Base-by-base conservation (phyloP, 768 basidiomycete species). In the Hygrophorus pudorinus region DNA sequence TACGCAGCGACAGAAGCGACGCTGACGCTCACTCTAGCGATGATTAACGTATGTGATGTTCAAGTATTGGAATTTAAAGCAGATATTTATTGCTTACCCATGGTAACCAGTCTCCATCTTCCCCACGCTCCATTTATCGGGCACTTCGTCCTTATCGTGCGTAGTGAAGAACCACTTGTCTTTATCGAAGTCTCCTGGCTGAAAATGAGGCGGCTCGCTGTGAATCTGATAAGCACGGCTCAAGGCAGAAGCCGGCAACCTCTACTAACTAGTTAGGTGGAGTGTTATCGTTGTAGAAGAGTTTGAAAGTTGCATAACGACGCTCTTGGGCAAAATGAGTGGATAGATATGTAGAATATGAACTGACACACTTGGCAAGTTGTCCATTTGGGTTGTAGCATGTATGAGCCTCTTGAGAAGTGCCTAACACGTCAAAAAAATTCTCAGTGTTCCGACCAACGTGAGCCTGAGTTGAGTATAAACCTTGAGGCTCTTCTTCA, bases 251-350 rank as follows among this genome's bases (percentile, higher is more conserved):
- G 7, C 7, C 7, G 24, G 24, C 24, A 24, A 24, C 24, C 7
- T n/a, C n/a, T n/a, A n/a, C n/a, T 24, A 24, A 24, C 24, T 93
- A 93, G 41, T 89, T 80, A 7, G 70, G 65, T 0, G 90, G 90
- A 10, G 87, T 81, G 16, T 76, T 69, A 38, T 86, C 79, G 11
- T 81, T 83, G 58, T 90, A 92, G 57, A 83, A 88, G 9, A 88
- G 62, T 57, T 93, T 92, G 67, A 92, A 87, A 16, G 82, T 86
- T n/a, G 88, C 85, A 54, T 72, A 92, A 28, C 89, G 81, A 38
- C 79, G 80, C 53, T 78, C 87, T 86, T 54, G 13, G 14, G 45
- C 31, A 28, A 33, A 31, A 40, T 17, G 43, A 42, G 37, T 4
- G 42, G 28, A 49, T 16, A 2, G 43, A 16, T 8, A 16, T 32